These are phyloP conservation scores for Plasmodium falciparum DNA, from an alignment of 169 alveolate species.

Conservation along the genomic window DNA sequence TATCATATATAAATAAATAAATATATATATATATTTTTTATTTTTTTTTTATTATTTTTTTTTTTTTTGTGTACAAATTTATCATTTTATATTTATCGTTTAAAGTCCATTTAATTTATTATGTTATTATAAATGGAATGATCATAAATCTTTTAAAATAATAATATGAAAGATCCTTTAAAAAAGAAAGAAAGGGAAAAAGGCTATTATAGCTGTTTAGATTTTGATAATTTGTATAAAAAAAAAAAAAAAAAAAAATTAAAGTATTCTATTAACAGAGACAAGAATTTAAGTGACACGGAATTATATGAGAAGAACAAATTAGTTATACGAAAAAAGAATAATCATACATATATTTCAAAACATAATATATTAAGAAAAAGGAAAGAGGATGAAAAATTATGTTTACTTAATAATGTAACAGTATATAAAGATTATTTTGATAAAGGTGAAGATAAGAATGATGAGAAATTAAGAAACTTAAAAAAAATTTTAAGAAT, in stretches of 20 bases:
- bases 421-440: constrained; percentile 62
- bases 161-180: constrained; percentile 56
- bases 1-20: no score
- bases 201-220: constrained; percentile 70
- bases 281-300: constrained; percentile 51
- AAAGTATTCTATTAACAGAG: constrained; percentile 50
- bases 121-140: not conserved
- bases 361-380: constrained; percentile 24
- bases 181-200: constrained; percentile 49
- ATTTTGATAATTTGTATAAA: constrained; percentile 64
- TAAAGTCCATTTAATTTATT: not conserved
- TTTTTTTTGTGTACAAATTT: not conserved
- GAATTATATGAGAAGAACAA: constrained; percentile 50
- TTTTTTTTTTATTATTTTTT: not conserved
- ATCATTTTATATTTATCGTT: not conserved
- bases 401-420: constrained; percentile 36
- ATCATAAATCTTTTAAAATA: not conserved
- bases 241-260: constrained; percentile 65
- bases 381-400: constrained; percentile 16
- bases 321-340: constrained; percentile 29
- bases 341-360: constrained; percentile 34
- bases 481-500: constrained; percentile 67
- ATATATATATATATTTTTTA: no score
- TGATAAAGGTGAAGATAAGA: constrained; percentile 31
- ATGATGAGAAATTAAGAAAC: constrained; percentile 36